Evolutionary conservation across 2,329 filamentous ascomycete species (phyloP).

Genomic region (Phialocephala sp.): DNA sequence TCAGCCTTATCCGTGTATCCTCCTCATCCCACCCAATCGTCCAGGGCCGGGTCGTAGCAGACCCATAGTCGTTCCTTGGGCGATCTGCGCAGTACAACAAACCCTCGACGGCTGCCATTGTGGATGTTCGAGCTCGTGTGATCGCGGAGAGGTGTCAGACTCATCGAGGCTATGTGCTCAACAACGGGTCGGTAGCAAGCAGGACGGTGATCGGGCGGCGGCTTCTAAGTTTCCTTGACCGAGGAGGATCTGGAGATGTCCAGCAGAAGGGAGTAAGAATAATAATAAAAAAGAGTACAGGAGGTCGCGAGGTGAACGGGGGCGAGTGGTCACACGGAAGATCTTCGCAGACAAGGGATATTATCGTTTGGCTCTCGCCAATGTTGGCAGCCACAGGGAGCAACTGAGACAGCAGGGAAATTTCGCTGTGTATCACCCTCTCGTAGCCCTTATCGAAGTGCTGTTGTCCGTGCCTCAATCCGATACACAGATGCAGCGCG

Average conservation of each 20-base stretch:
- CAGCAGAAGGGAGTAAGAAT: conserved; percentile 11
- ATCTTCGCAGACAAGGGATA: conserved; percentile 24
- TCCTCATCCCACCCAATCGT: conserved; percentile 53
- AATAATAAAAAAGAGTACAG: not conserved
- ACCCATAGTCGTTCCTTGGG: conserved; percentile 48
- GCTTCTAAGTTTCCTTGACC: conserved; percentile 12
- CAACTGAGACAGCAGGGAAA: conserved; percentile 32
- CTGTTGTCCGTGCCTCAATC: conserved; percentile 28
- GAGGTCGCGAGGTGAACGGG: conserved; percentile 12
- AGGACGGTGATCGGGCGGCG: conserved; percentile 15
- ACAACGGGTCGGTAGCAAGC: conserved; percentile 13
- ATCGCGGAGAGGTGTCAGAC: conserved; percentile 40
- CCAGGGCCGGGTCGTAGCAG: conserved; percentile 48
- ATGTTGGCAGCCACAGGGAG: conserved; percentile 21
- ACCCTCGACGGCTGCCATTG: conserved; percentile 53
- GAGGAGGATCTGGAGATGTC: conserved; percentile 20
- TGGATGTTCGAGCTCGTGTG: conserved; percentile 43
- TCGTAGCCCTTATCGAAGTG: conserved; percentile 29
- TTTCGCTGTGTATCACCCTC: conserved; percentile 30
- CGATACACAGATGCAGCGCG: conserved; percentile 28
- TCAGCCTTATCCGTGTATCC: conserved; percentile 44
- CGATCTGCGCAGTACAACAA: conserved; percentile 47
- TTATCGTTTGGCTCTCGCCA: conserved; percentile 31
- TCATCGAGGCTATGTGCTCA: conserved; percentile 43
- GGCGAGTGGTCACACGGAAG: conserved; percentile 34